phyloP scores from a whole-genome alignment of 352 stramenopile genomes.

The Pilasporangium apinafurcum region DNA sequence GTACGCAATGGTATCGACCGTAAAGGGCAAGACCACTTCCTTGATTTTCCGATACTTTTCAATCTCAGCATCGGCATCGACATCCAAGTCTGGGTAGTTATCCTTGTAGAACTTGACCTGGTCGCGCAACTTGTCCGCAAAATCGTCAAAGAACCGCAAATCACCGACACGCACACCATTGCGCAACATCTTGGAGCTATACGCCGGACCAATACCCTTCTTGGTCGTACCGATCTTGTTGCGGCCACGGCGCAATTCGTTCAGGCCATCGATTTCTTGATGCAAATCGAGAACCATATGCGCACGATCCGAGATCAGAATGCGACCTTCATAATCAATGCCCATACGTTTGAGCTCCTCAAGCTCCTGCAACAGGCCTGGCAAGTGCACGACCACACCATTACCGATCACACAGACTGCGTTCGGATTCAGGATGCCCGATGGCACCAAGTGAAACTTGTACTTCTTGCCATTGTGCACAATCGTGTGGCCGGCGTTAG shows the following conservation, averaged over 20 bases:
- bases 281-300: constrained; percentile 99
- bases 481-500: constrained; percentile 99
- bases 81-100: constrained; percentile 76
- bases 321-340: constrained; percentile 89
- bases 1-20: constrained; percentile 95
- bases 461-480: constrained; percentile 98
- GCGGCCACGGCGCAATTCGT: constrained; percentile 78
- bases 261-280: constrained; percentile 88
- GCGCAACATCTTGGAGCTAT: constrained; percentile 97
- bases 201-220: constrained; percentile 98
- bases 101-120: constrained; percentile 91
- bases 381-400: constrained; percentile 97
- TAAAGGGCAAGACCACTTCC: constrained; percentile 83
- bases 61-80: constrained; percentile 84
- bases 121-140: constrained; percentile 87
- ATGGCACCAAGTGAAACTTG: constrained; percentile 99
- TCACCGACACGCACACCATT: constrained; percentile 97
- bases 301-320: constrained; percentile 97
- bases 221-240: constrained; percentile 99
- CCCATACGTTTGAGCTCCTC: constrained; percentile 87
- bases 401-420: constrained; percentile 98
- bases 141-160: constrained; percentile 88
- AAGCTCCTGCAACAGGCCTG: constrained; percentile 94
- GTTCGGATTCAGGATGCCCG: constrained; percentile 95
- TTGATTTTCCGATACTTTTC: constrained; percentile 77